phyloP scores from a whole-genome alignment of 2,329 filamentous ascomycete genomes.

The Emergomyces orientalis region DNA sequence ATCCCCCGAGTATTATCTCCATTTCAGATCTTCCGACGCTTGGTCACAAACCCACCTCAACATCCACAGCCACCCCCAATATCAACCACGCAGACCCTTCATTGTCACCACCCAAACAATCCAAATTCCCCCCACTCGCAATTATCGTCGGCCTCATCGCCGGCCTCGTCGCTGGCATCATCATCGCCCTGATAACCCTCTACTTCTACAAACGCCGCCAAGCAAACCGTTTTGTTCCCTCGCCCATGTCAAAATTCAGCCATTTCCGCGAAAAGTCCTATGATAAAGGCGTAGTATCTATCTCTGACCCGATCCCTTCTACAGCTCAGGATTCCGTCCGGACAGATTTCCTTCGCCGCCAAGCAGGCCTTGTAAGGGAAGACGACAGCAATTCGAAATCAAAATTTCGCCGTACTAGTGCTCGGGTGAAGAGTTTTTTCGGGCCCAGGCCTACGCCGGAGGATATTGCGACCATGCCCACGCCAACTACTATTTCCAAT shows the following conservation, averaged over 20 bases:
- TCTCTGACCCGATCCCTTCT: slow-evolving; percentile 37
- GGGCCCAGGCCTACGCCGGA: slow-evolving; percentile 14
- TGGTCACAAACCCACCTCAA: slow-evolving; percentile 11
- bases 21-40: background rate
- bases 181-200: slow-evolving; percentile 46
- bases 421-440: slow-evolving; percentile 32
- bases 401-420: slow-evolving; percentile 27
- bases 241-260: slow-evolving; percentile 18
- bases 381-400: slow-evolving; percentile 24
- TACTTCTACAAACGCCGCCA: slow-evolving; percentile 29
- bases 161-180: slow-evolving; percentile 35
- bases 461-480: slow-evolving; percentile 18
- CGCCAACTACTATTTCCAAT: slow-evolving; percentile 20
- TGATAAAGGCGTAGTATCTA: slow-evolving; percentile 27
- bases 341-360: slow-evolving; percentile 35
- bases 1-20: slow-evolving; percentile 1
- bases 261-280: slow-evolving; percentile 27
- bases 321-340: slow-evolving; percentile 34
- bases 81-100: slow-evolving; percentile 17
- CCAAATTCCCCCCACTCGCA: slow-evolving; percentile 33
- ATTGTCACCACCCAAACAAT: slow-evolving; percentile 22
- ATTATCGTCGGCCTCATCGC: slow-evolving; percentile 40
- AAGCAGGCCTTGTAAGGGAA: slow-evolving; percentile 18
- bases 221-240: slow-evolving; percentile 12
- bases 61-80: slow-evolving; percentile 17